Percentiles rank a stretch among this genome's conserved stretches.
These are phyloP conservation scores for Fraxinus angustifolia DNA, from an alignment of 305 asterid species.

Conservation along the genomic window DNA sequence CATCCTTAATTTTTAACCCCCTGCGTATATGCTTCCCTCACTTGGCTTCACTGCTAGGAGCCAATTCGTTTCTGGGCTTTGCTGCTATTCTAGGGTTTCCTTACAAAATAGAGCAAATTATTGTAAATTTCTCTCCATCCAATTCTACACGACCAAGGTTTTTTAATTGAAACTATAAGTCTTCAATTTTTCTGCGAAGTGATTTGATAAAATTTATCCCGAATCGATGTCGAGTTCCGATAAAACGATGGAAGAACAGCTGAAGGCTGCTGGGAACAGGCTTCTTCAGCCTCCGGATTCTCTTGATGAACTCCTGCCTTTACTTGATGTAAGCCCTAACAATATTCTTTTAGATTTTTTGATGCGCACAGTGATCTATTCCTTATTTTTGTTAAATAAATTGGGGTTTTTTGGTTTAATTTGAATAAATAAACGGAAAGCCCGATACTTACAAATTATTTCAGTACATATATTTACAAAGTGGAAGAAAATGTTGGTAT, in stretches of 20 bases:
- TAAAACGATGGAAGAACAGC: slow-evolving; percentile 51
- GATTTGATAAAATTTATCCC: neutral
- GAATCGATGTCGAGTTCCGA: slow-evolving; percentile 32
- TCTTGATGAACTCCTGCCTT: slow-evolving; percentile 51
- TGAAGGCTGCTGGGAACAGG: slow-evolving; percentile 55
- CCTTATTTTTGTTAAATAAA: neutral
- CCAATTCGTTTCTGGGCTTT: neutral
- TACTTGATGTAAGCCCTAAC: slow-evolving; percentile 69
- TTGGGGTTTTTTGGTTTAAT: slow-evolving; percentile 17
- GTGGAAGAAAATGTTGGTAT: neutral
- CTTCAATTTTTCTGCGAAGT: neutral
- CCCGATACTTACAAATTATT: neutral
- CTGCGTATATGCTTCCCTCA: neutral
- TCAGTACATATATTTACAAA: neutral
- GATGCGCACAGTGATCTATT: neutral
- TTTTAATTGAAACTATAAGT: neutral
- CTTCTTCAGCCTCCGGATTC: slow-evolving; percentile 63
- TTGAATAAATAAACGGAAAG: neutral
- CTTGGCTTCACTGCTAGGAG: neutral
- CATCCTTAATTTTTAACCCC: neutral
- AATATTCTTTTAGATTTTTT: neutral
- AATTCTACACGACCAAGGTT: neutral
- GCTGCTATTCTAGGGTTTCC: neutral
- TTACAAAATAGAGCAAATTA: neutral
- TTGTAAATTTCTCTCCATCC: neutral